Evolutionary conservation across 2,329 filamentous ascomycete genomes (phyloP).

Genomic region (Diaporthe citri): DNA sequence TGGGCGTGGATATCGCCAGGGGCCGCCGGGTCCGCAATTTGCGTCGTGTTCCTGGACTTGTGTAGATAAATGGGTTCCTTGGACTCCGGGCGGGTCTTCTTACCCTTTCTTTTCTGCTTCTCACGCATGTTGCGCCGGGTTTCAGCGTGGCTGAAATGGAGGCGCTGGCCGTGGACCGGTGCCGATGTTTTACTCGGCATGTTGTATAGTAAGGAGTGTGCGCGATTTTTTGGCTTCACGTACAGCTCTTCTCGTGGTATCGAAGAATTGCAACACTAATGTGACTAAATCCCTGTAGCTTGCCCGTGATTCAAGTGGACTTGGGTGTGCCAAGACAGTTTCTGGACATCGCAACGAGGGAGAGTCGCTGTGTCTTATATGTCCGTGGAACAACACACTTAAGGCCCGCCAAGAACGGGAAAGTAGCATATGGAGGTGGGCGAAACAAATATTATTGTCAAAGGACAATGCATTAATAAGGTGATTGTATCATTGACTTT

Average conservation of each 20-base stretch:
- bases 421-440: too few species aligned
- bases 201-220: neutral
- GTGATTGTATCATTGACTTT: too few species aligned
- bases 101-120: neutral
- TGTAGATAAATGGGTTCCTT: neutral
- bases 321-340: too few species aligned
- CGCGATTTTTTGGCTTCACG: neutral
- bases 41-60: neutral
- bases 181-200: neutral
- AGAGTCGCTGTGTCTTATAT: too few species aligned
- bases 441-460: too few species aligned
- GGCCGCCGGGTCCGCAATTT: neutral
- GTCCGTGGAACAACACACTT: too few species aligned
- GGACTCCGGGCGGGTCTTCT: neutral
- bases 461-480: too few species aligned
- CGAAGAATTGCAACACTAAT: neutral
- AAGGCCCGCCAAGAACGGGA: too few species aligned
- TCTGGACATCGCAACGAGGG: too few species aligned
- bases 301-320: too few species aligned
- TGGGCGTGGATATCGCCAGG: neutral
- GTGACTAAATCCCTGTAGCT: neutral
- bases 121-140: neutral
- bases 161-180: neutral
- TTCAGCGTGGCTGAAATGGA: neutral
- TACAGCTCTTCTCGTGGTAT: neutral